Percentiles rank a stretch among this genome's conserved stretches.
phyloP scores from a whole-genome alignment of 1,284 basidiomycete genomes.

The Trichosporon faecale region DNA sequence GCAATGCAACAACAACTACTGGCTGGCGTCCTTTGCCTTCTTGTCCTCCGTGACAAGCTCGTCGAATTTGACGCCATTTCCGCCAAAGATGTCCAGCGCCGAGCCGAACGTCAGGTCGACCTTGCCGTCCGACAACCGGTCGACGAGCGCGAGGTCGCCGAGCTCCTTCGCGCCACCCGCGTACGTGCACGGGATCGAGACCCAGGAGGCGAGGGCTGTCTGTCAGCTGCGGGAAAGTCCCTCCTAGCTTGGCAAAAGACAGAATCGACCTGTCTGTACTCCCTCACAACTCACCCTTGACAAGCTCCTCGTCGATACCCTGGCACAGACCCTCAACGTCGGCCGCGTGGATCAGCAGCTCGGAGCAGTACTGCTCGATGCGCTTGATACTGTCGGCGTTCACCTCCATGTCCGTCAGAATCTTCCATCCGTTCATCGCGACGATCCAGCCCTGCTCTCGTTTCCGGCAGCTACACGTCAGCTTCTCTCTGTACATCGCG shows the following conservation, averaged over 20 bases:
- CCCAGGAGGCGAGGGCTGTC: conserved; percentile 86
- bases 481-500: background rate
- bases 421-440: conserved; percentile 99
- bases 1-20: background rate
- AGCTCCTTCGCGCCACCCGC: conserved; percentile 93
- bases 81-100: conserved; percentile 80
- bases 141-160: conserved; percentile 77
- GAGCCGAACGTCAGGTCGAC: conserved; percentile 96
- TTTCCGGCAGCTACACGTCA: conserved; percentile 70
- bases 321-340: conserved; percentile 97
- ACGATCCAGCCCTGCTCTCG: conserved; percentile 80
- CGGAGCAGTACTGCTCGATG: conserved; percentile 59
- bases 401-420: conserved; percentile 90
- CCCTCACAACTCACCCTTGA: conserved; percentile 61
- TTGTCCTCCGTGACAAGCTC: conserved; percentile 60
- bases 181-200: conserved; percentile 86
- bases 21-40: conserved; percentile 25
- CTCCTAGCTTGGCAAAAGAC: background rate
- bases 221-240: too few species aligned
- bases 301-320: conserved; percentile 90
- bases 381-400: conserved; percentile 51
- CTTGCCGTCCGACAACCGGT: conserved; percentile 73
- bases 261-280: too few species aligned
- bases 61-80: conserved; percentile 65
- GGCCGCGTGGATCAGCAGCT: conserved; percentile 94